These are phyloP conservation scores for Tuber aestivum DNA, from an alignment of 495 filamentous ascomycete species.

Conservation along the genomic window DNA sequence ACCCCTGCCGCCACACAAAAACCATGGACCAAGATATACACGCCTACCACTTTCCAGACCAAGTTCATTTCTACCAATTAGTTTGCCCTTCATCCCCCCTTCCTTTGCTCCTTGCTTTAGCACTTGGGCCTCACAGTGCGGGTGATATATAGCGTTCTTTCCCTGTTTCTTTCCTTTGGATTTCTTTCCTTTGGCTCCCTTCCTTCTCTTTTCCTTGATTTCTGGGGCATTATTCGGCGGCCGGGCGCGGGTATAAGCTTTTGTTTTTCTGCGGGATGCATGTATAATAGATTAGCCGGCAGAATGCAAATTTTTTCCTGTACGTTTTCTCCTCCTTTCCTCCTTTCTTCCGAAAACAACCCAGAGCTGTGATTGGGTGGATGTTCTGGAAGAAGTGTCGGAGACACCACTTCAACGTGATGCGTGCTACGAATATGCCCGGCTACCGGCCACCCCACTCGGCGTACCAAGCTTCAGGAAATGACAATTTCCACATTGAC, in stretches of 20 bases:
- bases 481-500: too few species aligned
- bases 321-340: not conserved
- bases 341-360: not conserved
- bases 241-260: not conserved
- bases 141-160: not conserved
- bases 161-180: not conserved
- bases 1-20: not conserved
- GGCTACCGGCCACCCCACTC: too few species aligned
- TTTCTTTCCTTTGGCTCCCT: not conserved
- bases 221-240: not conserved
- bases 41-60: not conserved
- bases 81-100: not conserved
- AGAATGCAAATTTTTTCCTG: not conserved
- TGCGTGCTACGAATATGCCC: too few species aligned
- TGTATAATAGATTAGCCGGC: not conserved
- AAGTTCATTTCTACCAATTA: not conserved
- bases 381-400: not conserved
- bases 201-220: not conserved
- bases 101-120: not conserved
- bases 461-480: too few species aligned
- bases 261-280: not conserved
- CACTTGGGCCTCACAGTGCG: not conserved
- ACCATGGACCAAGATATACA: not conserved
- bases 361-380: not conserved
- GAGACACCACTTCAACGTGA: too few species aligned